Evolutionary conservation across 371 early-diverging fungal species (phyloP).

Genomic region (Mucor racemosus): DNA sequence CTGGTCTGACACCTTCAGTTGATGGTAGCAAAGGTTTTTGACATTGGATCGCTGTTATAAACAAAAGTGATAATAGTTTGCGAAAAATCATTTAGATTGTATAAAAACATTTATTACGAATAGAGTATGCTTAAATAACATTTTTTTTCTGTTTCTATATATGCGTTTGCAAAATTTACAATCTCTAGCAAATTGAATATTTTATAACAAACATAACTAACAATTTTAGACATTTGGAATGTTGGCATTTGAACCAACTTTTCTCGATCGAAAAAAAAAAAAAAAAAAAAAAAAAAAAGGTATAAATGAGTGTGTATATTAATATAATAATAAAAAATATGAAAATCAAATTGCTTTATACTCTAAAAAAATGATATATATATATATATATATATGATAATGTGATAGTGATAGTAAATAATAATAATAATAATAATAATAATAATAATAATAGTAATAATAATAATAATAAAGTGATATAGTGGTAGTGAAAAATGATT

Average conservation of each 20-base stretch:
- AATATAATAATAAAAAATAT: no score
- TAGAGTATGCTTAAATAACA: no score
- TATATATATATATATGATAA: background rate
- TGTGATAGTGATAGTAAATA: background rate
- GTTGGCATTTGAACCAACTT: background rate
- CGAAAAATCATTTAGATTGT: background rate
- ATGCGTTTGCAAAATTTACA: no score
- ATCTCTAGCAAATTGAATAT: no score
- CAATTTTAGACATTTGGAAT: background rate
- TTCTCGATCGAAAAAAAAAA: background rate
- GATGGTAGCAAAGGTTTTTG: background rate
- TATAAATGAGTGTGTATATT: background rate
- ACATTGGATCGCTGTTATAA: background rate
- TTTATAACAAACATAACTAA: background rate
- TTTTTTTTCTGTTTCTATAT: no score
- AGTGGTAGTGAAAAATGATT: background rate
- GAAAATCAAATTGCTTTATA: background rate
- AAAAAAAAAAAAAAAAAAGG: no score
- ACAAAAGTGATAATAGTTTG: background rate
- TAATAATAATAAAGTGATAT: background rate
- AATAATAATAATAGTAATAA: background rate
- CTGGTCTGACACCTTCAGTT: background rate
- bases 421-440: background rate
- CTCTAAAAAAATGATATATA: background rate
- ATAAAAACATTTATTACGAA: background rate